Evolutionary conservation across 2,329 filamentous ascomycete species (phyloP), one percentile per base, ranked within the genome.

Genomic region (Arthroderma sp.): DNA sequence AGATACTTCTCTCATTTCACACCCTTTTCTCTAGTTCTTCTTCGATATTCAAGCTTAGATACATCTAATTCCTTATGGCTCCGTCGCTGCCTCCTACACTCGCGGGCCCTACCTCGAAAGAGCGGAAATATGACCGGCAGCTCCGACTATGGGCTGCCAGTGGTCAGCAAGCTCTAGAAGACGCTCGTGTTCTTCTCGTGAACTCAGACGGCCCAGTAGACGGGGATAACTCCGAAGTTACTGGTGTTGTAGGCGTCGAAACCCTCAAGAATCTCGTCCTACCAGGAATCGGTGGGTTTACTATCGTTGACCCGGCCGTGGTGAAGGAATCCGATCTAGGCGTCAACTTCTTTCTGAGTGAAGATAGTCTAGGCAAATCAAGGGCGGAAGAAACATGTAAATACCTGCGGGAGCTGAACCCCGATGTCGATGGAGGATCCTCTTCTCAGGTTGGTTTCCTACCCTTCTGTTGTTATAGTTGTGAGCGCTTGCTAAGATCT

Each of bases 251-350:
- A 31, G 91, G 88, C 9, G 75, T 93, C 8, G 91, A 98, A 65
- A 81, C 88, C 0, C 74, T 98, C 50, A 98, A 98, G 72, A 98
- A 98, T 60, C 77, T 98, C n/a, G 85, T 98, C 3, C 70, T 98
- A 6, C 91, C 91, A 46, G 86, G 88, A 3, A 83, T 96, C 55
- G 93, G 91, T 6, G 77, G 79, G 28, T 98, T 95, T 62, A 93
- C 86, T 0, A 94, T 98, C 50, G 82, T 83, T 43, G 91, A 98
- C 57, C 79, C 83, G 5, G 76, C 79, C 1, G 63, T 74, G 2
- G 88, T 98, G n/a, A 71, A 70, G 1, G 82, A 94, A 53, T 72
- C 79, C 36, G 91, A 98, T 57, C 70, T 98, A 36, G 91, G 93
- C 4, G 82, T 95, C 50, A 98, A 98, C 66, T 98, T 98, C 72